Evolutionary conservation across 768 basidiomycete species (phyloP), one percentile per base, ranked within the genome.

Genomic region (Tylopilus subfusipes): DNA sequence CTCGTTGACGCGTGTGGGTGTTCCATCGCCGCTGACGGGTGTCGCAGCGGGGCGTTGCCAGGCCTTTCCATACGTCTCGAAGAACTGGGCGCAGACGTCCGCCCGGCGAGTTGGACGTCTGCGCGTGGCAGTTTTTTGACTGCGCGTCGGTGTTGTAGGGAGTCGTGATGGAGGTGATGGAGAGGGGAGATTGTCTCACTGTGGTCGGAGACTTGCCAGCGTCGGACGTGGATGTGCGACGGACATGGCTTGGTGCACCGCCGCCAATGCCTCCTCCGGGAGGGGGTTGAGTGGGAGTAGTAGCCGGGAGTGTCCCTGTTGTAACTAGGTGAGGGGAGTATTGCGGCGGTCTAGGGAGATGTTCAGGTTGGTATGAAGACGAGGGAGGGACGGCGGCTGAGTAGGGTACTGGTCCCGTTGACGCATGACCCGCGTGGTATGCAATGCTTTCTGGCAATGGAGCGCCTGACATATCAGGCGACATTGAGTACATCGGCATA

Each of bases 101-200:
- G 83, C 86, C 85, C 85, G 80, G 84, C 66, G 54, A 64, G 65
- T 63, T 79, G 78, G 77, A 78, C 85, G 80, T 85, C 86, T 86
- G 86, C 86, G 86, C 85, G 81, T 65, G 74, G 78, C 53, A 85
- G 78, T 88, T 87, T 87, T 88, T 87, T 87, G 84, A 68, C 78
- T 76, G 79, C 44, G 57, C 14, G 9, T 68, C 68, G 52, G 66
- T 46, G 55, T 64, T 65, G 68, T 62, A 83, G 50, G 65, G 81
- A 12, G 71, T 64, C 14, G 71, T 76, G 58, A 76, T 78, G 33
- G 74, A 74, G 22, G 77, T 66, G 9, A 76, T 62, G 29, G 76
- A 73, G 47, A 75, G 69, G 0, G 75, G 73, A 22, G 72, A 72
- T 43, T 75, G 72, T 43, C 73, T 68, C 31, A 69, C 57, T 10